Base-by-base conservation (phyloP, 768 basidiomycete species). In the Boletus rubescentipes region DNA sequence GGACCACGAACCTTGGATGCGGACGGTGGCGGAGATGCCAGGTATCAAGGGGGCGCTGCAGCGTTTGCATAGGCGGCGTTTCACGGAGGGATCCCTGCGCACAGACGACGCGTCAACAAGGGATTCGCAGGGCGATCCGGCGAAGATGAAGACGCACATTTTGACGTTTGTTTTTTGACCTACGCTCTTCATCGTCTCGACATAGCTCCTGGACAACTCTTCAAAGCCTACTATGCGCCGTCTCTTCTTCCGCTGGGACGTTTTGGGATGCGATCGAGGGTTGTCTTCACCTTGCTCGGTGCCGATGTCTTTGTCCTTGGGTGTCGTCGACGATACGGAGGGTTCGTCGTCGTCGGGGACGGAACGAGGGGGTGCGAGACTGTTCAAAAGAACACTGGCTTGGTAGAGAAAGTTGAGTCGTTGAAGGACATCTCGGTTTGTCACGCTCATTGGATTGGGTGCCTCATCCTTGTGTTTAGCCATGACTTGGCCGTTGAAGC, bases 331-430 rank as follows among this genome's bases (percentile, higher is more conserved):
- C 11, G 52, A 18, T 20, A 38, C 5, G 55, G 42, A 11, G 18
- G 9, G 14, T 41, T 38, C 32, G 18, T 45, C 38, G 23, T 51
- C 53, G n/a, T 15, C 31, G 9, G 23, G 35, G 36, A 18, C n/a
- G 41, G 50, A 1, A 3, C 20, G 12, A 18, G 55, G 37, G 18
- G 67, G 55, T 35, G 68, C 59, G 44, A 79, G 67, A 11, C 72
- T 73, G 49, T 73, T 77, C 18, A 91, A 73, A 55, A 85, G 86
- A 12, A 80, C 76, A 62, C 86, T 85, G 34, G 90, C 87, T 71
- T 93, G 92, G 64, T 89, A 92, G 34, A 93, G 79, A 67, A 89
- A 93, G 71, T 89, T 93, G 56, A 93, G 79, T 29, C 91, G 79
- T 68, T 93, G 91, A 20, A 91, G 78, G 43, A 89, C 82, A 64